Base-by-base conservation (phyloP, 495 filamentous ascomycete species). In the Entonaema liquescens region DNA sequence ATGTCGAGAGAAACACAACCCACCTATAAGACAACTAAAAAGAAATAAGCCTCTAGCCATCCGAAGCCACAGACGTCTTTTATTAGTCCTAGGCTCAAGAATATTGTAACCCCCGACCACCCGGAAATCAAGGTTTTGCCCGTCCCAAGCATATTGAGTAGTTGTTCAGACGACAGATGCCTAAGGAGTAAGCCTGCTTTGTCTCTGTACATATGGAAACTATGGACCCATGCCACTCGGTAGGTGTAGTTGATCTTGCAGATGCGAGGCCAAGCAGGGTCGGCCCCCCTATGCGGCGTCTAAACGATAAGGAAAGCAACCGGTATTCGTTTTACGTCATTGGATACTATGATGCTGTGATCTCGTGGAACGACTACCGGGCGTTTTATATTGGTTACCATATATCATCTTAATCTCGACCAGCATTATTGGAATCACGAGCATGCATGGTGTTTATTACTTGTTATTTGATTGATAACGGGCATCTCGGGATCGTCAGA, bases 211-310 rank as follows among this genome's bases (percentile, higher is more conserved):
- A 33, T 33, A n/a, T 33, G 31, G 11, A 7, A 4, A 0, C 17
- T 11, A 12, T 17, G 42, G 42, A 19, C 17, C 17, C 17, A 9
- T 47, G 19, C 8, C 19, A 0, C 0, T 47, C 42, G 9, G 19
- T 47, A 47, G 35, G 29, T 35, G 53, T 21, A 31, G 12, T 12
- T 50, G 53, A 71, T 71, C 53, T 67, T 63, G 59, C 69, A 71
- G 58, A 53, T 54, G 57, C 68, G 19, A 62, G n/a, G n/a, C n/a
- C n/a, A 21, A 44, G 19, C 42, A 28, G 21, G 50, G 33, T 35
- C 35, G 21, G 31, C 40, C 35, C 25, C 33, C 26, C 12, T 17
- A 54, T 35, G 42, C 23, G 23, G 44, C 47, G 38, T 38, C 49
- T 54, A 61, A 29, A 33, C 40, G 62, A 65, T 62, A 62, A 54